phyloP scores from a whole-genome alignment of 208 protist genomes.

The Acanthamoeba lenticulata region DNA sequence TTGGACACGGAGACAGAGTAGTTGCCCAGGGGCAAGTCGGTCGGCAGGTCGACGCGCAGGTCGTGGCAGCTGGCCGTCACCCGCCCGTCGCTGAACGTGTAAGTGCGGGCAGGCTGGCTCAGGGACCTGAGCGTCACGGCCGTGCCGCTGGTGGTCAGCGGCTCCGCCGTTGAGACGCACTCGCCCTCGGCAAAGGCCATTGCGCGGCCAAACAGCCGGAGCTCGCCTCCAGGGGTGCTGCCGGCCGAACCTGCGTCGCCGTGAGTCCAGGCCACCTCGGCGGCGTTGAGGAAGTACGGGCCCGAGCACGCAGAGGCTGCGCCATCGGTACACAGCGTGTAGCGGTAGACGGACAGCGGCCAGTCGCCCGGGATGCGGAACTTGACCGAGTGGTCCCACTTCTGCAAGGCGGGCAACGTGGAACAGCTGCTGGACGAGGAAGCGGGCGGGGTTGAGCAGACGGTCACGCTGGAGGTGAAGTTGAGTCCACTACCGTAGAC shows the following conservation, averaged over 20 bases:
- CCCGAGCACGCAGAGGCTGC: background rate
- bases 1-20: background rate
- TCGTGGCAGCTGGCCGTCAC: background rate
- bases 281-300: background rate
- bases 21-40: background rate
- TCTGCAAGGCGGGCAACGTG: background rate
- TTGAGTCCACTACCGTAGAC: background rate
- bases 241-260: background rate
- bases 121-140: background rate
- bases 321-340: background rate
- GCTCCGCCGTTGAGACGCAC: background rate
- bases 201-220: background rate
- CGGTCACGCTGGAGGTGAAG: background rate
- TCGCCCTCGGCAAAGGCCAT: background rate
- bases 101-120: background rate
- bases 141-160: background rate
- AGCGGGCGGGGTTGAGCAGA: background rate
- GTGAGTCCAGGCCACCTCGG: background rate
- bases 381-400: background rate
- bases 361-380: background rate
- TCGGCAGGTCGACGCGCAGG: background rate
- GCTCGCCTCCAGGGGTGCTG: background rate
- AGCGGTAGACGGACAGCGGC: background rate
- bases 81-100: background rate
- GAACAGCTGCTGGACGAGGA: background rate